These are phyloP conservation scores for Monotropa hypopitys DNA, from an alignment of 179 eudicot genomes.

Conservation along the genomic window DNA sequence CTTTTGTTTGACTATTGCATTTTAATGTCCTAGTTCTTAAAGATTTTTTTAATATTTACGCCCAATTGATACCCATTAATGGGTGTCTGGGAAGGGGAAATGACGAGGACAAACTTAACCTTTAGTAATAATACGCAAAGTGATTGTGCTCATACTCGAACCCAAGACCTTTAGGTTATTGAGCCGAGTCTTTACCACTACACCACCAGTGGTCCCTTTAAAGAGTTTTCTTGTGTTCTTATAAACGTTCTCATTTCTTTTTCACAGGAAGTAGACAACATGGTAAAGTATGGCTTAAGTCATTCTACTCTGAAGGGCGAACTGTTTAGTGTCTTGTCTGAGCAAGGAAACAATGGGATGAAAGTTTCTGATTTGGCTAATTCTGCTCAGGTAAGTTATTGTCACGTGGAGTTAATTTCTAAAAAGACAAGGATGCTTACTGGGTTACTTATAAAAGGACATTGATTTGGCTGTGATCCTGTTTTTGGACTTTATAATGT, in stretches of 20 bases:
- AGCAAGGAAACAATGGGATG: slow-evolving; percentile 58
- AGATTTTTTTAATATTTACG: too few relatives aligned
- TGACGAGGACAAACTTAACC: too few relatives aligned
- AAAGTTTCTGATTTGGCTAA: slow-evolving; percentile 54
- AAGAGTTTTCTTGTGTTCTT: not conserved
- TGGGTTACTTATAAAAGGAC: not conserved
- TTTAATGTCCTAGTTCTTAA: not conserved
- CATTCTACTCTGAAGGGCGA: slow-evolving; percentile 82
- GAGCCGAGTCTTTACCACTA: too few relatives aligned
- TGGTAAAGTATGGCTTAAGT: slow-evolving; percentile 56
- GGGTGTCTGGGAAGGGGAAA: too few relatives aligned
- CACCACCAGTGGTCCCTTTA: too few relatives aligned
- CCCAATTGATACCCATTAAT: too few relatives aligned
- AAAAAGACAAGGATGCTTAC: not conserved
- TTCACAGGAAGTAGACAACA: slow-evolving; percentile 42
- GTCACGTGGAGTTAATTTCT: not conserved
- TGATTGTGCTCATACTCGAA: too few relatives aligned
- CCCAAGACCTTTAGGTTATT: too few relatives aligned
- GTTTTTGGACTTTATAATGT: not conserved
- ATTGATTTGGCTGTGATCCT: not conserved
- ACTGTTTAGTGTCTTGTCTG: slow-evolving; percentile 51
- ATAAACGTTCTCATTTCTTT: slow-evolving; percentile 3
- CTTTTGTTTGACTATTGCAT: not conserved
- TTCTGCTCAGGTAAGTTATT: slow-evolving; percentile 41
- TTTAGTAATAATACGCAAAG: too few relatives aligned